Evolutionary conservation across 139 green algal species (phyloP).

Genomic region (Cymbomonas tetramitiformis): DNA sequence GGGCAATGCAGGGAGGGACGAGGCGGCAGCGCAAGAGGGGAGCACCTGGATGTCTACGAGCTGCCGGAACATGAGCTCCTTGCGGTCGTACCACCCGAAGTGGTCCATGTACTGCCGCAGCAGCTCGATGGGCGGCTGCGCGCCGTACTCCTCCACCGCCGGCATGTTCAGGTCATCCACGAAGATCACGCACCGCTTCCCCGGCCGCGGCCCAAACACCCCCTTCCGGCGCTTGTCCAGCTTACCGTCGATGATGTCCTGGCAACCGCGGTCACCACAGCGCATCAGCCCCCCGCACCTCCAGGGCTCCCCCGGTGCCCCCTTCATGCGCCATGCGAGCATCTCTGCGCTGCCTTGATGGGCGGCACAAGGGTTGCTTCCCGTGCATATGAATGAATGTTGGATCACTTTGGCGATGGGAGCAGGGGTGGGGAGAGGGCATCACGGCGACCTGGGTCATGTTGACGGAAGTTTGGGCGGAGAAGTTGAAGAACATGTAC

Average conservation of each 20-base stretch:
- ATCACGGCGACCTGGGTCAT: too few relatives aligned
- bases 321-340: too few relatives aligned
- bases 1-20: too few relatives aligned
- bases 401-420: too few relatives aligned
- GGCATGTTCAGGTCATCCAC: constrained; percentile 38
- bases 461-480: constrained; percentile 27
- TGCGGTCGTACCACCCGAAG: constrained; percentile 66
- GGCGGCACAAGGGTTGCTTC: background rate
- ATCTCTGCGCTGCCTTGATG: too few relatives aligned
- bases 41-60: constrained; percentile 61
- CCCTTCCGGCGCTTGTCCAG: constrained; percentile 33
- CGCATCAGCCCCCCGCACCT: too few relatives aligned
- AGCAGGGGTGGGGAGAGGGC: too few relatives aligned
- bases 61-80: constrained; percentile 42
- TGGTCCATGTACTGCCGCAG: constrained; percentile 68
- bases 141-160: constrained; percentile 54
- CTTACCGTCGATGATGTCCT: constrained; percentile 58
- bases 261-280: too few relatives aligned
- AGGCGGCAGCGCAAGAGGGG: too few relatives aligned
- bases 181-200: constrained; percentile 26
- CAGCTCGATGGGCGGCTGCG: constrained; percentile 65
- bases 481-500: constrained; percentile 32
- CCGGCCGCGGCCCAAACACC: constrained; percentile 25
- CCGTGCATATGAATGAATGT: background rate
- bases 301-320: too few relatives aligned